phyloP scores from a whole-genome alignment of 257 asterid species.

The Verbascum thapsus region DNA sequence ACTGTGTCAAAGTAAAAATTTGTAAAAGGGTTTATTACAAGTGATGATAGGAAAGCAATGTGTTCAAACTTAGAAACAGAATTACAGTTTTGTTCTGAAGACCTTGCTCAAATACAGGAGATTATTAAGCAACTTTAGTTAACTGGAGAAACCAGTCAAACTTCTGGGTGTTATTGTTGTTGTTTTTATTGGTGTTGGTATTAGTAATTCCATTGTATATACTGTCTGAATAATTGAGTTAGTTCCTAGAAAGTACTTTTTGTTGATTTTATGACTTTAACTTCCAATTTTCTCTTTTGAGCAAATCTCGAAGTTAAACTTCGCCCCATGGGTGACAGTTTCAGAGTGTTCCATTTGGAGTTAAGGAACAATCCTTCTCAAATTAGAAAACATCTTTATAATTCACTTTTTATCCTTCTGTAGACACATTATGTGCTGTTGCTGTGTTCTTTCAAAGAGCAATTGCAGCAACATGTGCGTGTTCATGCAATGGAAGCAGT shows the following conservation, averaged over 20 bases:
- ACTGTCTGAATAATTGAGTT: not conserved
- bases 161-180: not conserved
- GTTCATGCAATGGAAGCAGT: constrained; percentile 80
- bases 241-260: not conserved
- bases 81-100: not conserved
- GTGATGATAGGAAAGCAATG: no score
- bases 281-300: not conserved
- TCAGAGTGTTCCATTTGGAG: not conserved
- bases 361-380: not conserved
- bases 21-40: no score
- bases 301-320: not conserved
- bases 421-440: constrained; percentile 64
- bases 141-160: not conserved
- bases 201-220: constrained; percentile 4
- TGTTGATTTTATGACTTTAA: not conserved
- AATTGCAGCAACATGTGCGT: constrained; percentile 68
- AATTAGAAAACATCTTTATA: not conserved
- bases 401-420: constrained; percentile 16
- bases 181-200: not conserved
- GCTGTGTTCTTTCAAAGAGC: constrained; percentile 71
- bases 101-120: not conserved
- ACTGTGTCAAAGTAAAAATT: no score
- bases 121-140: not conserved
- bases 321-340: no score
- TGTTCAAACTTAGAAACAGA: no score